Percentiles rank a stretch among this genome's conserved stretches.
These are phyloP conservation scores for Euphrasia confusa DNA, from an alignment of 257 asterid species.

Conservation along the genomic window DNA sequence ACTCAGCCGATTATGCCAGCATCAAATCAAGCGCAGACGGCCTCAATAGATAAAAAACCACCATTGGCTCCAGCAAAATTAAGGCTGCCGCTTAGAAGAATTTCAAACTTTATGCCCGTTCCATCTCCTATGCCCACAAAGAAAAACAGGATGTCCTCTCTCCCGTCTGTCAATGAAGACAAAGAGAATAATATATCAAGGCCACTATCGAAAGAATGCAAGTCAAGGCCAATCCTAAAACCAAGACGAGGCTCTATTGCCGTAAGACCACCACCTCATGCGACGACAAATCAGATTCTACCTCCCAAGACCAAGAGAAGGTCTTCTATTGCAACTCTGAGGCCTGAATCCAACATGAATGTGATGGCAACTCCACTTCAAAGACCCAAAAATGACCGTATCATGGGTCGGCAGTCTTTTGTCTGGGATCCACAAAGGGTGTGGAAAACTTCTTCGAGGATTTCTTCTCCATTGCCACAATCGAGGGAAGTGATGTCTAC, in stretches of 20 bases:
- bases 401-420: conserved; percentile 59
- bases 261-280: conserved; percentile 42
- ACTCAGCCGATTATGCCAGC: conserved; percentile 37
- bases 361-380: conserved; percentile 40
- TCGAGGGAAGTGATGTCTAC: conserved; percentile 24
- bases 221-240: conserved; percentile 35
- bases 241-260: conserved; percentile 75
- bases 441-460: conserved; percentile 53
- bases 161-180: conserved; percentile 51
- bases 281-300: conserved; percentile 35
- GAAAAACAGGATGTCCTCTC: conserved; percentile 43
- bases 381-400: conserved; percentile 35
- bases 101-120: conserved; percentile 52
- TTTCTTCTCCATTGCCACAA: conserved; percentile 57
- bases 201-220: conserved; percentile 28
- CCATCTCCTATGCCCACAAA: conserved; percentile 40
- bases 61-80: conserved; percentile 73
- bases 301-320: conserved; percentile 71
- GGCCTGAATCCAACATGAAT: conserved; percentile 43
- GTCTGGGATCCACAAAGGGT: conserved; percentile 84
- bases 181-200: conserved; percentile 47
- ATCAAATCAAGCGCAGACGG: conserved; percentile 45
- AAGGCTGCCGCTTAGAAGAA: conserved; percentile 74
- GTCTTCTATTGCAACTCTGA: conserved; percentile 72
- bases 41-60: conserved; percentile 56